phyloP scores from a whole-genome alignment of 106 monocot species.

The Vanilla planifolia region DNA sequence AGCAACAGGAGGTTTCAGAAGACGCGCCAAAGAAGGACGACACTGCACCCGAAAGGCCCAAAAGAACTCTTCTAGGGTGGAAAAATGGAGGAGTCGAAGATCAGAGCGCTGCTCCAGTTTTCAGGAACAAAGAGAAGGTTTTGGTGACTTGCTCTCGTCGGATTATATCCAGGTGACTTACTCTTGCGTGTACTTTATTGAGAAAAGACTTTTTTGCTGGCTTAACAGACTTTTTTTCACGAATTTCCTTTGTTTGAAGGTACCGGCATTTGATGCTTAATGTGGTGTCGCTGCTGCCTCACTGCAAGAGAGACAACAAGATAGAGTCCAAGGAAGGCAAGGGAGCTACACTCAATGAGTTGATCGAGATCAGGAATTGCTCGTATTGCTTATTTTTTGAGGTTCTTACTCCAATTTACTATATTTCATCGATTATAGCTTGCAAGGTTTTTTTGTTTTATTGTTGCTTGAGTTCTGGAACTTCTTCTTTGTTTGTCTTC shows the following conservation, averaged over 20 bases:
- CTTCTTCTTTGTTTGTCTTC: too few species aligned
- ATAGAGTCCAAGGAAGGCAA: slow-evolving; percentile 86
- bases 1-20: slow-evolving; percentile 28
- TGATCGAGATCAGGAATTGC: slow-evolving; percentile 83
- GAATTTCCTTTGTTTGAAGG: slow-evolving; percentile 17
- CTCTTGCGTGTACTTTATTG: too few species aligned
- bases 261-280: slow-evolving; percentile 93
- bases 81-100: slow-evolving; percentile 39
- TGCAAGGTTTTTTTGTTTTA: too few species aligned
- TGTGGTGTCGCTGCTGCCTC: slow-evolving; percentile 77
- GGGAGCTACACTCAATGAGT: slow-evolving; percentile 74
- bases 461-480: too few species aligned
- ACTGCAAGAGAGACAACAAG: slow-evolving; percentile 93
- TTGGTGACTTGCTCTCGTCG: slow-evolving; percentile 82
- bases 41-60: slow-evolving; percentile 30
- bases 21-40: slow-evolving; percentile 29
- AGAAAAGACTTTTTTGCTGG: slow-evolving; percentile 6
- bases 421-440: too few species aligned
- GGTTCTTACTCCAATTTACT: slow-evolving; percentile 32
- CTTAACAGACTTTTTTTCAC: neutral
- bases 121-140: slow-evolving; percentile 96
- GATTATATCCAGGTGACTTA: slow-evolving; percentile 62
- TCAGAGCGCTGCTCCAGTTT: slow-evolving; percentile 13
- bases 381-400: slow-evolving; percentile 89
- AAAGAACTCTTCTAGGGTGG: slow-evolving; percentile 66